Conservation (phyloP, 2,329 filamentous ascomycete genomes). For the Colletotrichum lupini region DNA sequence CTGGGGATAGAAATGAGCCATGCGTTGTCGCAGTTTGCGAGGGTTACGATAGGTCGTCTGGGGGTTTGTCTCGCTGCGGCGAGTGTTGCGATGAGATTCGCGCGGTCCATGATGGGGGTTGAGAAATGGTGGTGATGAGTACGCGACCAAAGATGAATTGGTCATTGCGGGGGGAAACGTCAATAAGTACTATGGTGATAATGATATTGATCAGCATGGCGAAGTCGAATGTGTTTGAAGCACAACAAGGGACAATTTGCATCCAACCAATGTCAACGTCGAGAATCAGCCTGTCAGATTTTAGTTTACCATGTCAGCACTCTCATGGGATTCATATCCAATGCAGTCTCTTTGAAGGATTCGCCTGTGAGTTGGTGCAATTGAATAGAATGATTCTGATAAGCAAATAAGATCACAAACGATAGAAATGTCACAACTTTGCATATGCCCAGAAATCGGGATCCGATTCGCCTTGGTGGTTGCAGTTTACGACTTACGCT, state of each 20-base stretch:
- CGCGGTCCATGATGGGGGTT: not conserved
- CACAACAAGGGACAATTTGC: not conserved
- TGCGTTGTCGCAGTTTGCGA: slow-evolving; percentile 47
- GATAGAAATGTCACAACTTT: not conserved
- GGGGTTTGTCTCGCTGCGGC: not conserved
- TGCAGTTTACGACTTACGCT: not conserved
- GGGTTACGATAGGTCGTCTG: slow-evolving; percentile 43
- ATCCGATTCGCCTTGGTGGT: not conserved
- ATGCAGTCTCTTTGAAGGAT: not conserved
- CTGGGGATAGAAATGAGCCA: slow-evolving; percentile 49
- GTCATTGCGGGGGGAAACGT: too few species aligned
- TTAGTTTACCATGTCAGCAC: not conserved
- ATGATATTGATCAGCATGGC: not conserved
- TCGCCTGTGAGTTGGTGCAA: not conserved
- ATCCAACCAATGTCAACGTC: not conserved
- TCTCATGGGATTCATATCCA: not conserved
- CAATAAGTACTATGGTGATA: not conserved
- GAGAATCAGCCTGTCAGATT: not conserved
- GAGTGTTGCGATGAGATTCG: not conserved
- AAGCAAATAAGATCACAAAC: not conserved
- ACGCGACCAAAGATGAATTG: not conserved
- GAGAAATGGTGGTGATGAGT: too few species aligned
- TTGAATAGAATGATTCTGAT: not conserved
- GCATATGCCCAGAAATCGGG: not conserved
- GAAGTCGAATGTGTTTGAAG: not conserved